Percentiles rank a stretch among this genome's conserved stretches.
phyloP scores from a whole-genome alignment of 192 early-diverging fungal genomes.

The Paraglomus brasilianum region DNA sequence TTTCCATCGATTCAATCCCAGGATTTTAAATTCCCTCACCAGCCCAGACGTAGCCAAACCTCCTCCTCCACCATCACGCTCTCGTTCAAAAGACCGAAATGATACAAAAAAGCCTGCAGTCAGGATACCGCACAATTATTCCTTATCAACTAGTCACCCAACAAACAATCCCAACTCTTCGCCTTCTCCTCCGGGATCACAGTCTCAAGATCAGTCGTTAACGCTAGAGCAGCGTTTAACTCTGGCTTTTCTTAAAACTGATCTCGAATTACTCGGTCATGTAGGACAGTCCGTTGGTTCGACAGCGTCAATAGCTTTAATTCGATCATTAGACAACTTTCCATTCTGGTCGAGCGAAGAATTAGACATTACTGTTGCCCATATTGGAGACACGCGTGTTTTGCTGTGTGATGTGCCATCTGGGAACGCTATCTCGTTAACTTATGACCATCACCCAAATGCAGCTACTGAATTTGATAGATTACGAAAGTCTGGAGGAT shows the following conservation, averaged over 20 bases:
- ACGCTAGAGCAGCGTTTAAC: conserved; percentile 69
- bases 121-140: conserved; percentile 6
- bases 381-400: conserved; percentile 71
- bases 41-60: conserved; percentile 13
- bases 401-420: conserved; percentile 56
- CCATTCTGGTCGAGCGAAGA: conserved; percentile 68
- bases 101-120: background rate
- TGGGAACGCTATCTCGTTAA: conserved; percentile 58
- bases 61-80: background rate
- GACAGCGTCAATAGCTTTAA: conserved; percentile 63
- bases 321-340: conserved; percentile 59
- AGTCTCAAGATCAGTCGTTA: background rate
- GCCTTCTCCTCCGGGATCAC: background rate
- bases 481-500: conserved; percentile 66
- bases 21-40: background rate
- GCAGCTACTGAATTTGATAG: conserved; percentile 59
- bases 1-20: conserved; percentile 24
- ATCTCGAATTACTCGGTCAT: conserved; percentile 43
- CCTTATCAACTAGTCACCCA: conserved; percentile 28
- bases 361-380: conserved; percentile 60
- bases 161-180: conserved; percentile 33
- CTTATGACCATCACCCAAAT: conserved; percentile 67
- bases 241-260: conserved; percentile 62
- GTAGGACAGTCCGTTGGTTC: conserved; percentile 57
- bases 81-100: background rate